phyloP scores from a whole-genome alignment of 768 basidiomycete species.

The Pisolithus sp. region DNA sequence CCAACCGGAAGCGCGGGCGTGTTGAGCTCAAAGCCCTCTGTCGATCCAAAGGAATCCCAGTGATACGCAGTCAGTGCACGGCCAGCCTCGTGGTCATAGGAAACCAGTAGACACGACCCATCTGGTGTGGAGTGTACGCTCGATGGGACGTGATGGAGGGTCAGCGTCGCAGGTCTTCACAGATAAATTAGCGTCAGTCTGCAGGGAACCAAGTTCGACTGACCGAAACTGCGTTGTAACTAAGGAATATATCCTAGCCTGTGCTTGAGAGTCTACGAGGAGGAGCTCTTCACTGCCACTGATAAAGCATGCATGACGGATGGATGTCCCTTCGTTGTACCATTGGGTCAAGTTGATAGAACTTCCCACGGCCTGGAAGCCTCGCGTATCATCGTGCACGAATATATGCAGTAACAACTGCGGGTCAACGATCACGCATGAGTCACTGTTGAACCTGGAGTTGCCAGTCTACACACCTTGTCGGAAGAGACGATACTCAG shows the following conservation, averaged over 20 bases:
- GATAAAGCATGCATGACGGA: constrained; percentile 36
- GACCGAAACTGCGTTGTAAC: constrained; percentile 45
- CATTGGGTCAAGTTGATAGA: constrained; percentile 35
- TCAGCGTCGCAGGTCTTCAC: constrained; percentile 36
- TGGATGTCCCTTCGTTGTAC: constrained; percentile 28
- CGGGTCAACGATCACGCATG: not conserved
- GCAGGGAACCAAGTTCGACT: not conserved
- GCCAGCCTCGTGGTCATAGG: constrained; percentile 14
- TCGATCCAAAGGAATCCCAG: constrained; percentile 47
- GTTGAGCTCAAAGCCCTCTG: constrained; percentile 32
- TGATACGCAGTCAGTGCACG: constrained; percentile 36
- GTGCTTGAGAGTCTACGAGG: constrained; percentile 35
- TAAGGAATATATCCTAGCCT: constrained; percentile 42
- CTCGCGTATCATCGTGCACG: constrained; percentile 38
- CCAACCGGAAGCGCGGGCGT: constrained; percentile 21
- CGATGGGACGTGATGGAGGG: constrained; percentile 26
- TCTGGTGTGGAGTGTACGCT: constrained; percentile 40
- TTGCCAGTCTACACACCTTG: constrained; percentile 26
- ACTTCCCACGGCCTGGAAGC: constrained; percentile 34
- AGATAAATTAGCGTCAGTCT: not conserved
- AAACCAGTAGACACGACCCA: constrained; percentile 39
- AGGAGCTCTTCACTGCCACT: constrained; percentile 42
- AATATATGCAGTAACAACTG: constrained; percentile 36
- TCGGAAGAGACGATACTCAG: constrained; percentile 38
- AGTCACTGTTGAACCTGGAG: not conserved